Evolutionary conservation across 768 basidiomycete species (phyloP).

Genomic region (Auriscalpium orientale): DNA sequence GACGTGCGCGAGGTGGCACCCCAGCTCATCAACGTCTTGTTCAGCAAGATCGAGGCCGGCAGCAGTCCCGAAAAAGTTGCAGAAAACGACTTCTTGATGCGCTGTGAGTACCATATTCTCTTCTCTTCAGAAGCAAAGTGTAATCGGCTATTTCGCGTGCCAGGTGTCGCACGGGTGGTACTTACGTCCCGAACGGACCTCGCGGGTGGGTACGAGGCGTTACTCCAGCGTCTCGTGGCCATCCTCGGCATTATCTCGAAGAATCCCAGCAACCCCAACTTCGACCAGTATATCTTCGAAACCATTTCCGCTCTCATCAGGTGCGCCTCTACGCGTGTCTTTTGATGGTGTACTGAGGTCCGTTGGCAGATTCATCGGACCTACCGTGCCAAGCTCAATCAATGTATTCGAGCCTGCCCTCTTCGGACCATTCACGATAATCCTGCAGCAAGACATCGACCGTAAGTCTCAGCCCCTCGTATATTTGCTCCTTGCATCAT

Average conservation of each 20-base stretch:
- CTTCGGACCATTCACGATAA: conserved; percentile 81
- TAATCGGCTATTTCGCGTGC: background rate
- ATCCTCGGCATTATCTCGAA: conserved; percentile 86
- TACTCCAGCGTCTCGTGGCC: conserved; percentile 65
- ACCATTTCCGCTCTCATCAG: conserved; percentile 90
- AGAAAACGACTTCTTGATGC: conserved; percentile 97
- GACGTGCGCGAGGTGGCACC: conserved; percentile 84
- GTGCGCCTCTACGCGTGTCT: conserved; percentile 28
- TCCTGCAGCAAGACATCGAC: conserved; percentile 88
- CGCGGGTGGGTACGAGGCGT: conserved; percentile 54
- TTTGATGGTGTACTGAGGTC: background rate
- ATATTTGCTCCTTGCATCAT: background rate
- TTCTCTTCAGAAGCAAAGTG: background rate
- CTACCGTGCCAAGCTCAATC: conserved; percentile 58
- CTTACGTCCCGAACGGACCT: conserved; percentile 80
- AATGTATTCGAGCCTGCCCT: conserved; percentile 71
- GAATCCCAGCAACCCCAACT: conserved; percentile 96
- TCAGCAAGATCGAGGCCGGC: conserved; percentile 73
- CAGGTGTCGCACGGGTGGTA: conserved; percentile 91
- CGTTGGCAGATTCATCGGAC: conserved; percentile 63
- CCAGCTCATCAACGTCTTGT: conserved; percentile 59
- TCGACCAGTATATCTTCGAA: conserved; percentile 97
- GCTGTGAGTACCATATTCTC: conserved; percentile 50
- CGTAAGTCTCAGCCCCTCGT: conserved; percentile 41
- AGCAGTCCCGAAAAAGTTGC: conserved; percentile 86